A percentile compares a stretch with the other conserved stretches of the same genome.
These are phyloP conservation scores for Colletotrichum somersetense DNA, from an alignment of 2,329 filamentous ascomycete genomes.

Conservation along the genomic window DNA sequence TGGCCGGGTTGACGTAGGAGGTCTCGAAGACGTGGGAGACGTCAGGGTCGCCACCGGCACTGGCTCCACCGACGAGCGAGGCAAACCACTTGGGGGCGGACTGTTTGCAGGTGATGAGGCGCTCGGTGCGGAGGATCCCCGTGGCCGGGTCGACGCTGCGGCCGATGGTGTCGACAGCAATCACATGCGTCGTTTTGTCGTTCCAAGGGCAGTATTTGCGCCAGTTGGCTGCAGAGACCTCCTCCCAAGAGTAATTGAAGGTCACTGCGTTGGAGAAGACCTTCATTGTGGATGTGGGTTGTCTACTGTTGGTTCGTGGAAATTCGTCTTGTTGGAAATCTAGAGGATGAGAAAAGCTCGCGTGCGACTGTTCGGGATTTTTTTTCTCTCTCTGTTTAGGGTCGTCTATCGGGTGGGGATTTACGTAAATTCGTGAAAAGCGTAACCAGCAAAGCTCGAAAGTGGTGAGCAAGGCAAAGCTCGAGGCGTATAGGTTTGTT, in stretches of 20 bases:
- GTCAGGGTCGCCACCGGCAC: slow-evolving; percentile 66
- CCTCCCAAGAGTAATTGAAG: slow-evolving; percentile 98
- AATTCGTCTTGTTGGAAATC: background rate
- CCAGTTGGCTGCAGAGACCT: slow-evolving; percentile 98
- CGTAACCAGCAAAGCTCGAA: background rate
- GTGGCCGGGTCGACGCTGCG: slow-evolving; percentile 70
- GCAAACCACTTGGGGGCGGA: slow-evolving; percentile 83
- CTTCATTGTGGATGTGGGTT: slow-evolving; percentile 75
- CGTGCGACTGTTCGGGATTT: background rate
- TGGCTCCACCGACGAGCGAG: slow-evolving; percentile 77
- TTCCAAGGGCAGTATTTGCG: slow-evolving; percentile 99
- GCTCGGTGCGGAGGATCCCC: slow-evolving; percentile 72
- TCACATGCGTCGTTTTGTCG: slow-evolving; percentile 96
- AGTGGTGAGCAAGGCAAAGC: background rate
- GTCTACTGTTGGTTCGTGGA: slow-evolving; percentile 37
- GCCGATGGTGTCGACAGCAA: slow-evolving; percentile 92
- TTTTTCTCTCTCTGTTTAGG: background rate
- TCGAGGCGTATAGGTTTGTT: background rate
- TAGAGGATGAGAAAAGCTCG: slow-evolving; percentile 2
- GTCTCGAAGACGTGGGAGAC: slow-evolving; percentile 94
- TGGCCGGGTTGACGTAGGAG: slow-evolving; percentile 88
- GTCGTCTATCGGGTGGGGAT: slow-evolving; percentile 5
- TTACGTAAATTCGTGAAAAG: slow-evolving; percentile 20
- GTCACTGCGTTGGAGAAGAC: slow-evolving; percentile 92
- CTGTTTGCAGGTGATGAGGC: slow-evolving; percentile 73